Percentiles rank a stretch among this genome's conserved stretches.
Conservation (phyloP, 2,329 filamentous ascomycete genomes). For the Ilyonectria robusta region DNA sequence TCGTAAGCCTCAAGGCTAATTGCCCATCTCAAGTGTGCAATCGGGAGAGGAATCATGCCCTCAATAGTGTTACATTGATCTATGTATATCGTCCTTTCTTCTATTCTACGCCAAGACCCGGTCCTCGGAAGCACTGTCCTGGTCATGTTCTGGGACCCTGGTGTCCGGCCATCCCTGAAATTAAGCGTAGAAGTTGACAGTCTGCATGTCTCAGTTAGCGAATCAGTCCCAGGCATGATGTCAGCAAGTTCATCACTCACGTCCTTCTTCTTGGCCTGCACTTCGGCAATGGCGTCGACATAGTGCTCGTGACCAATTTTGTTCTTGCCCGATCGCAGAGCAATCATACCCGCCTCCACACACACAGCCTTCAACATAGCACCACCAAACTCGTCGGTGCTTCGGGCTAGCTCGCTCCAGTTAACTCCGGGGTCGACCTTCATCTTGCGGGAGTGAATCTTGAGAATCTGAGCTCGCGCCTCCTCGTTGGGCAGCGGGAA, state of each 20-base stretch:
- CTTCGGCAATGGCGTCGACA: conserved; percentile 97
- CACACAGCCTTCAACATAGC: conserved; percentile 98
- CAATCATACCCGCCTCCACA: conserved; percentile 99
- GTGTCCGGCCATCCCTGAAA: conserved; percentile 21
- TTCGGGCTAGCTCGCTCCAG: conserved; percentile 95
- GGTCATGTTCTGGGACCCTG: conserved; percentile 11
- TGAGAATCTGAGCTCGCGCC: conserved; percentile 94
- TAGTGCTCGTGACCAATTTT: conserved; percentile 99
- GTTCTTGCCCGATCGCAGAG: conserved; percentile 90
- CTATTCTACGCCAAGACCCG: conserved; percentile 38
- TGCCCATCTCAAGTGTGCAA: not conserved
- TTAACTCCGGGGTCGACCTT: conserved; percentile 93
- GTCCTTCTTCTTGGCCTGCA: conserved; percentile 96
- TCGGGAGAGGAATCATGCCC: conserved; percentile 21
- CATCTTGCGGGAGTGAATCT: conserved; percentile 99
- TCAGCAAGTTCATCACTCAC: conserved; percentile 58
- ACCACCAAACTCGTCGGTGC: conserved; percentile 98
- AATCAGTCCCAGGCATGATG: not conserved
- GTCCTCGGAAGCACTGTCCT: conserved; percentile 19
- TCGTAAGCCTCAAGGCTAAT: too few species aligned
- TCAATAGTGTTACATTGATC: conserved; percentile 48
- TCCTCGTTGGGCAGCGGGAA: conserved; percentile 99
- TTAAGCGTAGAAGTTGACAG: conserved; percentile 71
- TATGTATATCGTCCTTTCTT: conserved; percentile 40
- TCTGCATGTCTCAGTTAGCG: conserved; percentile 54